Conservation (phyloP, 163 green algal species). For the Smithsoniella earleae region DNA sequence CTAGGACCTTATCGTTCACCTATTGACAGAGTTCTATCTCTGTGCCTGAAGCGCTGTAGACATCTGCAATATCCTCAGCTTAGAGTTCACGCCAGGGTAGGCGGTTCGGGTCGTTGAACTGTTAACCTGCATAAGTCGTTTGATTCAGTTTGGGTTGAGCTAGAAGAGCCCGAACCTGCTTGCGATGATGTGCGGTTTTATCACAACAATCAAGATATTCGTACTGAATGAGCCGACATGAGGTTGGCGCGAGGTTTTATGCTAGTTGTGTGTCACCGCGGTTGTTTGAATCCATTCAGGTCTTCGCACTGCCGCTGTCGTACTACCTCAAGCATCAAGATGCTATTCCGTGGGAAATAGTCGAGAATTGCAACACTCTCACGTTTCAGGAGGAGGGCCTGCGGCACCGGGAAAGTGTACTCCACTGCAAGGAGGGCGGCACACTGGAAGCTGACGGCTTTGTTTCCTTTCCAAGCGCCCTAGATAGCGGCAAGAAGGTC, state of each 20-base stretch:
- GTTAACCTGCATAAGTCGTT: no score
- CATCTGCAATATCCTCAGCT: no score
- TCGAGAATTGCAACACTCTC: conserved; percentile 23
- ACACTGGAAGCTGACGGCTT: conserved; percentile 17
- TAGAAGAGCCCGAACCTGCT: not conserved
- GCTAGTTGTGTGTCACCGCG: not conserved
- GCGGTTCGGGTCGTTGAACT: no score
- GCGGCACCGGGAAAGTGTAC: not conserved
- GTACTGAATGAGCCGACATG: no score
- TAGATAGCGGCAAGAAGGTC: not conserved
- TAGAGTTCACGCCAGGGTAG: no score
- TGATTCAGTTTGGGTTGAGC: not conserved
- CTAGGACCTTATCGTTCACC: no score
- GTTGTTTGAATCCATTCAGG: no score
- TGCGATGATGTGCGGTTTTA: not conserved
- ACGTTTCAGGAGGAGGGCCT: conserved; percentile 8
- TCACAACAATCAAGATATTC: not conserved
- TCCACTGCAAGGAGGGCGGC: conserved; percentile 17
- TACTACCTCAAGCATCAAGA: conserved; percentile 10
- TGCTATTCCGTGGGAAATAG: not conserved
- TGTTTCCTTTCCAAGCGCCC: conserved; percentile 6
- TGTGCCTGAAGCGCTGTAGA: no score
- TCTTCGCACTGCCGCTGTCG: conserved; percentile 12
- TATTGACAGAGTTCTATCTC: no score
- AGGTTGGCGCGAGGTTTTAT: not conserved